Evolutionary conservation across 2,329 filamentous ascomycete species (phyloP).

Genomic region (Arthrinium phaeospermum): DNA sequence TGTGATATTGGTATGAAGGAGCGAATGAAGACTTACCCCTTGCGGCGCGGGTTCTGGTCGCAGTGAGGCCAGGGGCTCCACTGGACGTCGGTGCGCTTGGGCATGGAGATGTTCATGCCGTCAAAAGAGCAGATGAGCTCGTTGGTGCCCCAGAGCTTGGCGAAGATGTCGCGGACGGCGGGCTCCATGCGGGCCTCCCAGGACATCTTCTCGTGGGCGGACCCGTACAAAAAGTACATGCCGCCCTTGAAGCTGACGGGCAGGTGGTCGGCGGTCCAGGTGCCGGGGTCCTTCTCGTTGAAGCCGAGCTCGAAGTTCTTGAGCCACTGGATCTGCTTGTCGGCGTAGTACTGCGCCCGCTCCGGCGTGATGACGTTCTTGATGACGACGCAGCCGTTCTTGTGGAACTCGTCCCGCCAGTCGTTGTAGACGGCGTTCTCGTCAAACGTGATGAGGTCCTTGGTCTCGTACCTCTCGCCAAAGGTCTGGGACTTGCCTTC

Average conservation of each 20-base stretch:
- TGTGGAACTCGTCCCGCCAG: conserved; percentile 51
- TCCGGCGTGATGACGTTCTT: conserved; percentile 46
- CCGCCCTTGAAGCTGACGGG: conserved; percentile 49
- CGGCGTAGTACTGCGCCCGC: conserved; percentile 44
- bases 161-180: conserved; percentile 45
- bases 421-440: conserved; percentile 41
- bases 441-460: conserved; percentile 33
- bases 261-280: conserved; percentile 50
- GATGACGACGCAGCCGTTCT: conserved; percentile 47
- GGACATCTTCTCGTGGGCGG: conserved; percentile 48
- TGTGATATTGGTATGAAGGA: no score
- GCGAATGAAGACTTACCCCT: conserved; percentile 37
- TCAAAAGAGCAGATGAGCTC: conserved; percentile 37
- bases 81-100: conserved; percentile 43
- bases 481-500: conserved; percentile 24
- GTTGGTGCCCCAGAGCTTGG: conserved; percentile 46
- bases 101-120: conserved; percentile 49
- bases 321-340: conserved; percentile 49
- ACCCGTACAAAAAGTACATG: conserved; percentile 47
- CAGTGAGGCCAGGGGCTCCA: conserved; percentile 52
- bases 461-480: conserved; percentile 31
- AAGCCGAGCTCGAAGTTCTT: conserved; percentile 48
- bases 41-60: conserved; percentile 47
- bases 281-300: conserved; percentile 43
- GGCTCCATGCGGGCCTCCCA: conserved; percentile 52